Percentiles rank a stretch among this genome's conserved stretches.
Evolutionary conservation across 768 basidiomycete genomes (phyloP).

Genomic region (Pisolithus albus): DNA sequence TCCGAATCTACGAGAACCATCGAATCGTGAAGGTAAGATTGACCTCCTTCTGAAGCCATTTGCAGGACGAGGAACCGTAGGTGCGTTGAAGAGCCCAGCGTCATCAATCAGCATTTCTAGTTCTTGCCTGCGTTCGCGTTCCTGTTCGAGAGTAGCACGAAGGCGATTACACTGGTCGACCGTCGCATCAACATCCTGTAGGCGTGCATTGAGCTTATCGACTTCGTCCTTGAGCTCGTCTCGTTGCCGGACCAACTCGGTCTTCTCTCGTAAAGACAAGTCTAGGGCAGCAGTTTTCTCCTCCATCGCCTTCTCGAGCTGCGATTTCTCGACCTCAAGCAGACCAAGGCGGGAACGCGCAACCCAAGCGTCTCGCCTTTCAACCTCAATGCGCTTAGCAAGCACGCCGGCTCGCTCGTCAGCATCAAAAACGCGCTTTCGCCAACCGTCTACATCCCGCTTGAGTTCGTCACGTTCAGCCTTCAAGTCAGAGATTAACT

Average conservation of each 20-base stretch:
- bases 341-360: constrained; percentile 66
- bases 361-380: constrained; percentile 78
- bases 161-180: constrained; percentile 23
- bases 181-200: constrained; percentile 21
- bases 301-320: constrained; percentile 43
- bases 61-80: constrained; percentile 26
- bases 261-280: constrained; percentile 23
- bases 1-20: constrained; percentile 41
- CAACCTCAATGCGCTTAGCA: constrained; percentile 63
- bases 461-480: constrained; percentile 85
- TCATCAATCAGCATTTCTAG: constrained; percentile 50
- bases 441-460: constrained; percentile 85
- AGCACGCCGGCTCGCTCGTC: constrained; percentile 65
- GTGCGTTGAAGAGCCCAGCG: constrained; percentile 38
- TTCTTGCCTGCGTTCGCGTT: constrained; percentile 35
- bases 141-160: constrained; percentile 31
- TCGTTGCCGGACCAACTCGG: constrained; percentile 20
- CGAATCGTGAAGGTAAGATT: constrained; percentile 17
- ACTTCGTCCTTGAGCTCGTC: constrained; percentile 25
- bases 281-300: constrained; percentile 26
- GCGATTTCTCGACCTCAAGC: constrained; percentile 60
- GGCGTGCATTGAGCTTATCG: constrained; percentile 23
- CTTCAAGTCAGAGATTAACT: constrained; percentile 70
- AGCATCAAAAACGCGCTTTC: constrained; percentile 65
- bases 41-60: constrained; percentile 11